Conservation (phyloP, 2,329 filamentous ascomycete species). For the Penicillium polonicum region DNA sequence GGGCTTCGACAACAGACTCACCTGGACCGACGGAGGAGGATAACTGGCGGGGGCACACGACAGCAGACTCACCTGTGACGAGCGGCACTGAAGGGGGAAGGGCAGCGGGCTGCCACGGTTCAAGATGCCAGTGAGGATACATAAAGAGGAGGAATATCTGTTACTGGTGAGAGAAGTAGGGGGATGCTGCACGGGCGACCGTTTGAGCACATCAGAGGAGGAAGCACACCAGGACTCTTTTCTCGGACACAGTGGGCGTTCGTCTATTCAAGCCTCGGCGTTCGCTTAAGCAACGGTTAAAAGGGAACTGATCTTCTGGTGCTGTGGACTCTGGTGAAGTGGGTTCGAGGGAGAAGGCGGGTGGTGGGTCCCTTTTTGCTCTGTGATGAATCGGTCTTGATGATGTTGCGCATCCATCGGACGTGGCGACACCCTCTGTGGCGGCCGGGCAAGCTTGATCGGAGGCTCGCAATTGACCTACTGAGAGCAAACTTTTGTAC, state of each 20-base stretch:
- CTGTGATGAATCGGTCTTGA: conserved; percentile 5
- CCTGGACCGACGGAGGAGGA: not conserved
- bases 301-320: not conserved
- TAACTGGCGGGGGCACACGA: not conserved
- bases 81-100: not conserved
- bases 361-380: not conserved
- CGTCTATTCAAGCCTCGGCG: conserved; percentile 10
- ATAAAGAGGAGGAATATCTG: not conserved
- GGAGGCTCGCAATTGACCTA: conserved; percentile 4
- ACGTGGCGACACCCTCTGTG: conserved; percentile 9
- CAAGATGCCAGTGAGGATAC: not conserved
- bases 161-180: conserved; percentile 1
- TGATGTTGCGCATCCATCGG: conserved; percentile 9
- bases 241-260: conserved; percentile 9
- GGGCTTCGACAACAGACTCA: not conserved
- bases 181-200: conserved; percentile 6
- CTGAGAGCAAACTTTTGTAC: conserved; percentile 1
- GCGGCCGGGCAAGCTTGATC: conserved; percentile 7
- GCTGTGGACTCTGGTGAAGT: conserved; percentile 8
- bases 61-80: not conserved
- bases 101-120: not conserved
- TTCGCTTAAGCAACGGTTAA: conserved; percentile 4
- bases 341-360: conserved; percentile 2
- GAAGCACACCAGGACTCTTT: conserved; percentile 5
- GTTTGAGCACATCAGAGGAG: conserved; percentile 3